phyloP scores from a whole-genome alignment of 768 basidiomycete genomes.

The Boletus sensibilis region DNA sequence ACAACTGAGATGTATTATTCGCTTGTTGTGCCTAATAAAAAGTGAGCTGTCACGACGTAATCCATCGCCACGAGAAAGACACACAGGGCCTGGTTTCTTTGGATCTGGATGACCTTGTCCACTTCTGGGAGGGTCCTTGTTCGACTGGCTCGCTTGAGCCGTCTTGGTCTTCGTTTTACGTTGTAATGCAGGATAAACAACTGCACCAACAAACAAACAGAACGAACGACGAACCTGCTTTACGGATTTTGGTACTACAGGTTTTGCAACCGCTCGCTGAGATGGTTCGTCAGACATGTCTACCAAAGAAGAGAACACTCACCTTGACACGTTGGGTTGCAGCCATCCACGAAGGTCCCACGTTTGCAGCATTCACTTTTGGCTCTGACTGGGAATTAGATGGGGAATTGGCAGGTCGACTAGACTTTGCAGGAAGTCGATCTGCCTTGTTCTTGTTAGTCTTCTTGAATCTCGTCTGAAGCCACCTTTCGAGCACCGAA shows the following conservation, averaged over 20 bases:
- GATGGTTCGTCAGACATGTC: no score
- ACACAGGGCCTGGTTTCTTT: not conserved
- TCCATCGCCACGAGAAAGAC: not conserved
- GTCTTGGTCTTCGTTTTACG: not conserved
- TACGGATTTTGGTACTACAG: no score
- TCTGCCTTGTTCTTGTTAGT: no score
- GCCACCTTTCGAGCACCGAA: no score
- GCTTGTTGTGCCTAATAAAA: not conserved
- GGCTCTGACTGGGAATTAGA: not conserved
- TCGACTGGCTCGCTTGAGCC: accelerated
- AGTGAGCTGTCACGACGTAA: not conserved
- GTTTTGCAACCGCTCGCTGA: no score
- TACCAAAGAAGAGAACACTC: no score
- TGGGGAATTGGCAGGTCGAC: no score
- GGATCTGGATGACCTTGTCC: not conserved
- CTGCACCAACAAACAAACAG: not conserved
- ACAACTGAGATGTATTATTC: no score
- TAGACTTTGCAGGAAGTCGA: no score
- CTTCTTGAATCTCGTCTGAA: no score
- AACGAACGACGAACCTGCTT: not conserved
- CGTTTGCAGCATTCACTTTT: no score
- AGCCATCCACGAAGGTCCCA: not conserved
- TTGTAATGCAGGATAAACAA: not conserved
- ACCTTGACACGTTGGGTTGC: no score
- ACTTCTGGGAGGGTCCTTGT: not conserved